Evolutionary conservation across 306 rosid species (phyloP), one percentile per base, ranked within the genome.

Genomic region (Dalbergia cochinchinensis): DNA sequence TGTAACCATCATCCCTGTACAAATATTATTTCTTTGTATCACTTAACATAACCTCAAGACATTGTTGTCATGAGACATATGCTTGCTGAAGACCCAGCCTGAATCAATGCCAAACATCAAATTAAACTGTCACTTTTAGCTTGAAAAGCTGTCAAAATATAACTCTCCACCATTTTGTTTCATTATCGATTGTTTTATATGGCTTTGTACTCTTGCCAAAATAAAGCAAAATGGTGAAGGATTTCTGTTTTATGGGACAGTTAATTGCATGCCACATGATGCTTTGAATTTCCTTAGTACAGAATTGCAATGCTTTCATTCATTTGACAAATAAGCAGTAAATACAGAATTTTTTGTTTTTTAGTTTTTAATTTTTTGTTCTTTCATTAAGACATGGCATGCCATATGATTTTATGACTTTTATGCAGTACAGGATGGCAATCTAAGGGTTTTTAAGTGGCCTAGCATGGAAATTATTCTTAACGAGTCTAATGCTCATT

Each of bases 401-500:
- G 79, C 76, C 65, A 35, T 85, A 65, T 92, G 77, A 88, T 85
- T 73, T 54, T 83, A 82, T 84, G 62, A 67, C 81, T 85, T 91
- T 90, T 87, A 70, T 95, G 94, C 89, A 83, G 94, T 89, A 83
- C 94, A 95, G 99, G 92, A 93, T 88, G 99, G 98, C 18, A 86
- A 78, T 74, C 85, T 95, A 81, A 92, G 88, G 88, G 86, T 93
- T 87, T 87, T 95, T 74, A 89, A 93, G 90, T 95, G 97, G 98
- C 97, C 99, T 64, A 90, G 94, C 90, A 81, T 90, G 98, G 92
- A 89, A 83, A 79, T 82, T 80, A 82, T 91, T 82, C 85, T 95
- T 61, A 65, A 86, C 37, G 88, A 91, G 72, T 71, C 88, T 78
- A 80, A 72, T 48, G 91, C 93, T 72, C 93, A 91, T 90, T 79